phyloP scores from a whole-genome alignment of 805 yeast genomes.

The Clavispora santaluciae region DNA sequence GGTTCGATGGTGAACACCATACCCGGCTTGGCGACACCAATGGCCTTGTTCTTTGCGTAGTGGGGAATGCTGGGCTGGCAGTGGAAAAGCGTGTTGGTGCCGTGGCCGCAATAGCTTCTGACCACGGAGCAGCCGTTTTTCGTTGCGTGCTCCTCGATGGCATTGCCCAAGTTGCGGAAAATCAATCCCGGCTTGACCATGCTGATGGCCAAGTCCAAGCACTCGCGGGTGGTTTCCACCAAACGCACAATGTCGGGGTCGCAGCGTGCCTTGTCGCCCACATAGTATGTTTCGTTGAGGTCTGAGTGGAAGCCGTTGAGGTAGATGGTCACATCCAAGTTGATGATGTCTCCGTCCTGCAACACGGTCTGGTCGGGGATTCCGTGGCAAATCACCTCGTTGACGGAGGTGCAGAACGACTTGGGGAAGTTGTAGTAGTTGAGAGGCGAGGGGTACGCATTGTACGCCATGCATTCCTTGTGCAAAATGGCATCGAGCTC shows the following conservation, averaged over 20 bases:
- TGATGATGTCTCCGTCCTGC: slow-evolving; percentile 91
- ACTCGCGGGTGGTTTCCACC: slow-evolving; percentile 84
- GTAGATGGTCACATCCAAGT: slow-evolving; percentile 82
- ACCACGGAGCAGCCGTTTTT: slow-evolving; percentile 81
- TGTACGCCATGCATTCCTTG: slow-evolving; percentile 79
- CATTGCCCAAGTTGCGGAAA: slow-evolving; percentile 80
- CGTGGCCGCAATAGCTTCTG: slow-evolving; percentile 90
- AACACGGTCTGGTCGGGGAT: slow-evolving; percentile 87
- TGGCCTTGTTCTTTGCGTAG: slow-evolving; percentile 87
- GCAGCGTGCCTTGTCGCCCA: slow-evolving; percentile 81
- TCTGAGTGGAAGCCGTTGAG: slow-evolving; percentile 91
- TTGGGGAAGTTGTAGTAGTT: slow-evolving; percentile 94
- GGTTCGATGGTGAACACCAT: slow-evolving; percentile 97
- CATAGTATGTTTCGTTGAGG: slow-evolving; percentile 93
- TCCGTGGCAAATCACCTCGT: slow-evolving; percentile 96
- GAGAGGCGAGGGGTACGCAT: slow-evolving; percentile 90
- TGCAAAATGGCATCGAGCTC: slow-evolving; percentile 85
- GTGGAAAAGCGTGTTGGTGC: slow-evolving; percentile 82
- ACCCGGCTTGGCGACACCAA: slow-evolving; percentile 93
- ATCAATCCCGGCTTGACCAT: slow-evolving; percentile 88
- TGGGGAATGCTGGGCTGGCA: slow-evolving; percentile 91
- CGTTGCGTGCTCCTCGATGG: slow-evolving; percentile 82
- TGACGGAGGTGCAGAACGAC: slow-evolving; percentile 86
- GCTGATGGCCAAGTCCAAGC: slow-evolving; percentile 77
- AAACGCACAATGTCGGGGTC: slow-evolving; percentile 80